Evolutionary conservation across 1,284 basidiomycete genomes (phyloP), one percentile per base, ranked within the genome.

Genomic region (Phellopilus nigrolimitatus): DNA sequence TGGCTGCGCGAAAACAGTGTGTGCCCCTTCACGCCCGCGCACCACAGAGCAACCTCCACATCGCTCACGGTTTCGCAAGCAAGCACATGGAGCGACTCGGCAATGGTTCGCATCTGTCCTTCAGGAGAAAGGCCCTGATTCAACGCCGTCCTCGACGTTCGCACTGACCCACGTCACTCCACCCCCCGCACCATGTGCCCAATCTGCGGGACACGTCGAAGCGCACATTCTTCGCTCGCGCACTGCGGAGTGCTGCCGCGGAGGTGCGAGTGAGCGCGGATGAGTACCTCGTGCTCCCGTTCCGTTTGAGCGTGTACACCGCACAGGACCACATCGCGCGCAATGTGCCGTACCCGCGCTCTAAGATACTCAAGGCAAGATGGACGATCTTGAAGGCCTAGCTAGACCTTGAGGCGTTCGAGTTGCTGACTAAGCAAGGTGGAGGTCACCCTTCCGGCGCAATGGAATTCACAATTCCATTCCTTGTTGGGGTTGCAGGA

Each of bases 331-430:
- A 79, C 58, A 76, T 78, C n/a, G 68, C 66, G 27, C 72, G 79
- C 43, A 86, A 86, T 59, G 68, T 88, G 2, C 91, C 95, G 0
- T 99, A 93, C 64, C 73, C 98, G 3, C 79, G 95, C 3, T 93
- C 98, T 63, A n/a, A n/a, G n/a, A n/a, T n/a, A n/a, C n/a, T n/a
- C n/a, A n/a, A n/a, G n/a, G n/a, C n/a, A n/a, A n/a, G n/a, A n/a
- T n/a, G n/a, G n/a, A n/a, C n/a, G n/a, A n/a, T n/a, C n/a, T 91
- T 89, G 49, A 98, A 94, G 94, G 91, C 87, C 60, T 79, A 95
- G 28, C 88, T 97, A 51, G 95, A 98, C 66, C 80, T 89, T 57
- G 68, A 97, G 30, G 91, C 95, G 15, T 69, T 84, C 40, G n/a
- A n/a, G n/a, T n/a, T n/a, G n/a, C n/a, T n/a, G n/a, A n/a, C 15